These are phyloP conservation scores for Monilinia vaccinii-corymbosi DNA, from an alignment of 2,329 filamentous ascomycete species.

Conservation along the genomic window DNA sequence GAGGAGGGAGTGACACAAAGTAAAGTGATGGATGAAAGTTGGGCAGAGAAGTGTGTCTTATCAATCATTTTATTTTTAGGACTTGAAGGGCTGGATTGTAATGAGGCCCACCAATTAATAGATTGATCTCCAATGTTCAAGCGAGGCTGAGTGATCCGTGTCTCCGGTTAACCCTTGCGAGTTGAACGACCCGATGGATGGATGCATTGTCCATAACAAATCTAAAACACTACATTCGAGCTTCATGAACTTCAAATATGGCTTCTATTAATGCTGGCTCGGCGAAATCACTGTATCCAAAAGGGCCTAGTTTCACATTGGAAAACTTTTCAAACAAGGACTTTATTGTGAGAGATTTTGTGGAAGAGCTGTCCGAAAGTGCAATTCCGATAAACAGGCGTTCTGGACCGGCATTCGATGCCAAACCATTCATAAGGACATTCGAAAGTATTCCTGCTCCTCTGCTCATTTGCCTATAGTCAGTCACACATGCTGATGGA, in stretches of 20 bases:
- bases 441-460: constrained; percentile 59
- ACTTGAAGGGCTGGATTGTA: constrained; percentile 3
- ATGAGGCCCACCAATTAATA: constrained; percentile 1
- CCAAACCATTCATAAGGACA: constrained; percentile 90
- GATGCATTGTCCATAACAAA: constrained; percentile 5
- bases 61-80: background rate
- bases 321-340: constrained; percentile 84
- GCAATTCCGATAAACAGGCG: constrained; percentile 72
- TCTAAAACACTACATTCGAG: constrained; percentile 1
- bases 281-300: constrained; percentile 54
- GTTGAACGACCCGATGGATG: background rate
- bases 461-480: background rate
- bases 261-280: constrained; percentile 20
- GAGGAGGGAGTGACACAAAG: background rate
- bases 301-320: constrained; percentile 74
- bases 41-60: background rate
- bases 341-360: constrained; percentile 97
- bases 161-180: background rate
- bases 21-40: background rate
- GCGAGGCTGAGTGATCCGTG: constrained; percentile 3
- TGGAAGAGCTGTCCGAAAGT: constrained; percentile 83
- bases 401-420: constrained; percentile 75
- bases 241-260: constrained; percentile 15
- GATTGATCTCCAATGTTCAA: constrained; percentile 1
- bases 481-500: constrained; percentile 22